Base-by-base conservation (phyloP, 2,329 filamentous ascomycete genomes). In the Diaporthe australafricana region DNA sequence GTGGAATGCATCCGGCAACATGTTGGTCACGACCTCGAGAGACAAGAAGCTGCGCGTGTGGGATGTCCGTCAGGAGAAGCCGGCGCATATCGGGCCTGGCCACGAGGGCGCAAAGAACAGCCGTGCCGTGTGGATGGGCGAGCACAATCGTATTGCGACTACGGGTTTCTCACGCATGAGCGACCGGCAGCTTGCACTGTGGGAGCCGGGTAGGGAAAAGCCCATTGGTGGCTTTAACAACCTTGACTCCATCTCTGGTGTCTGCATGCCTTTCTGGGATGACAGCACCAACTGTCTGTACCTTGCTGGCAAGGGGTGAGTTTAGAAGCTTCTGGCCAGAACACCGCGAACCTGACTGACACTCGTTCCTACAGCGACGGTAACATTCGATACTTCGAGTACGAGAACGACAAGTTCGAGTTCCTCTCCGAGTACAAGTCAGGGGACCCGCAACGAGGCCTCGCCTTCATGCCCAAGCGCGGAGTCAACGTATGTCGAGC, bases 141-240 rank as follows among this genome's bases (percentile, higher is more conserved):
- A 98, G 84, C 94, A 97, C 80, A 97, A 98, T 84, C 92, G 96
- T 75, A 92, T 99, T 79, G 96, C 94, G 68, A 98, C 96, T 2
- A 98, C 96, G 7, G 96, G 96, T 75, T 99, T 99, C 88, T 98
- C 95, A 65, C 93, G 92, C 81, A 98, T 98, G 96, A 98, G 96
- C 81, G 96, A 99, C 84, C 92, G 96, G 68, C 96, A 99, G 82
- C 88, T 99, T 77, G 96, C 94, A 68, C 88, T 99, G 47, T 99
- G 96, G 96, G 96, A 99, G 85, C 91, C 95, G 60, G 93, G 95
- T 77, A 92, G 90, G 75, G 90, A 91, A 45, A 92, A 97, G 78
- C 96, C 96, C 62, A 92, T 98, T 78, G 95, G 94, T 65, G 95
- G 95, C 20, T 98, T 98, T 85, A 92, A 90, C 78, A 93, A 93